Conservation (phyloP, 2,329 filamentous ascomycete genomes). For the Westerdykella aurantiaca region DNA sequence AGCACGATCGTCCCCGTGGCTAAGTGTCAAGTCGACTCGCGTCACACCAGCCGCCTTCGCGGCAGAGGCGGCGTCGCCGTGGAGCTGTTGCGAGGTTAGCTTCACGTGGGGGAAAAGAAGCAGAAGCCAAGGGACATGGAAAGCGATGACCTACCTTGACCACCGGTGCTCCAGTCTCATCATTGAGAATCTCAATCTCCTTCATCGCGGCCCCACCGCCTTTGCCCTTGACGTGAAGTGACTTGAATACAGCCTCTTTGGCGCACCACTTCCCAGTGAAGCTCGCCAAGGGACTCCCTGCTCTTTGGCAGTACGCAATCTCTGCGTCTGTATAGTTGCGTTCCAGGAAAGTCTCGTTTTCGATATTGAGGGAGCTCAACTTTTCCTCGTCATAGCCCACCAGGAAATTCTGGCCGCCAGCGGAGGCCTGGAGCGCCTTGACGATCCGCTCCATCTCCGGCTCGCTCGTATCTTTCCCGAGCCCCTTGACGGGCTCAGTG, state of each 20-base stretch:
- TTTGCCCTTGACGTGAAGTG: constrained; percentile 76
- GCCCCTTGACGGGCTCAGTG: constrained; percentile 49
- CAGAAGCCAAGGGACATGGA: not conserved
- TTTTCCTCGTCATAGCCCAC: constrained; percentile 93
- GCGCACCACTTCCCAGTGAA: constrained; percentile 96
- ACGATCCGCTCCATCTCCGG: constrained; percentile 69
- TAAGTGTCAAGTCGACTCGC: constrained; percentile 87
- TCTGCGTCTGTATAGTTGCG: constrained; percentile 88
- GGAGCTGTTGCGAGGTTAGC: constrained; percentile 55
- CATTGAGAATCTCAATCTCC: constrained; percentile 87
- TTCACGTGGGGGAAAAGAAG: not conserved
- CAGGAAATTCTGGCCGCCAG: constrained; percentile 57
- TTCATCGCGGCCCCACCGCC: constrained; percentile 85
- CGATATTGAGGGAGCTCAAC: constrained; percentile 79
- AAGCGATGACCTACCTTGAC: constrained; percentile 64
- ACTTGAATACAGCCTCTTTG: constrained; percentile 99
- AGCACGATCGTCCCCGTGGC: constrained; percentile 88
- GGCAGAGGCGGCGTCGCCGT: constrained; percentile 74
- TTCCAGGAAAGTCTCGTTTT: constrained; percentile 89
- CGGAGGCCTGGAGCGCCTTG: constrained; percentile 67
- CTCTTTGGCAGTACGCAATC: constrained; percentile 77
- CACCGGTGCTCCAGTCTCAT: constrained; percentile 73
- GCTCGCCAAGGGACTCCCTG: constrained; percentile 74
- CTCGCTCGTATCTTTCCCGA: constrained; percentile 54
- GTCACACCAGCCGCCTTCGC: constrained; percentile 85